Percentiles rank a stretch among this genome's conserved stretches.
phyloP scores from a whole-genome alignment of 148 eudicot genomes.

The Rheum nobile region DNA sequence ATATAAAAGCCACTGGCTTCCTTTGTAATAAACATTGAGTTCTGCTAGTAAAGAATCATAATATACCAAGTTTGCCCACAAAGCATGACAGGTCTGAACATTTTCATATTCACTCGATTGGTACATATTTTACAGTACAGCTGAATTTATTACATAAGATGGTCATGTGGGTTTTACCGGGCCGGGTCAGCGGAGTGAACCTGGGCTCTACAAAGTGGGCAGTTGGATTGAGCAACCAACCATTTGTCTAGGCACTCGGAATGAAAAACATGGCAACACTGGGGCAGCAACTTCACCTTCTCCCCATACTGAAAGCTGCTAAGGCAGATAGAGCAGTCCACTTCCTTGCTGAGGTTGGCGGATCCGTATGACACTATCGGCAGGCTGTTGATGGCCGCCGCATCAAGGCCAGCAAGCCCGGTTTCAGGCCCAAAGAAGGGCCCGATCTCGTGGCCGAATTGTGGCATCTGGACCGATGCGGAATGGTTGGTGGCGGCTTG shows the following conservation, averaged over 20 bases:
- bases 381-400: neutral
- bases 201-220: constrained; percentile 6
- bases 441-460: neutral
- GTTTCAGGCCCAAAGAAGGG: neutral
- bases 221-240: neutral
- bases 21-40: neutral
- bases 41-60: neutral
- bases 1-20: neutral
- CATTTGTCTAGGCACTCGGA: neutral
- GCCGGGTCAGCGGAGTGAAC: neutral
- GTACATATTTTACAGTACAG: neutral
- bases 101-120: neutral
- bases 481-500: neutral
- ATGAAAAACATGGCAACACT: constrained; percentile 1
- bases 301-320: neutral
- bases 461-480: neutral
- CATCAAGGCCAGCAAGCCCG: neutral
- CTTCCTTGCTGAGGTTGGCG: neutral
- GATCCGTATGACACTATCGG: neutral
- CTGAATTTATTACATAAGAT: neutral
- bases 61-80: neutral
- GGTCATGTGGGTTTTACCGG: neutral
- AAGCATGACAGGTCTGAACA: neutral
- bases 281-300: neutral
- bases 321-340: constrained; percentile 1